Base-by-base conservation (phyloP, 2,329 filamentous ascomycete species). In the Arthrobotrys sinensis region DNA sequence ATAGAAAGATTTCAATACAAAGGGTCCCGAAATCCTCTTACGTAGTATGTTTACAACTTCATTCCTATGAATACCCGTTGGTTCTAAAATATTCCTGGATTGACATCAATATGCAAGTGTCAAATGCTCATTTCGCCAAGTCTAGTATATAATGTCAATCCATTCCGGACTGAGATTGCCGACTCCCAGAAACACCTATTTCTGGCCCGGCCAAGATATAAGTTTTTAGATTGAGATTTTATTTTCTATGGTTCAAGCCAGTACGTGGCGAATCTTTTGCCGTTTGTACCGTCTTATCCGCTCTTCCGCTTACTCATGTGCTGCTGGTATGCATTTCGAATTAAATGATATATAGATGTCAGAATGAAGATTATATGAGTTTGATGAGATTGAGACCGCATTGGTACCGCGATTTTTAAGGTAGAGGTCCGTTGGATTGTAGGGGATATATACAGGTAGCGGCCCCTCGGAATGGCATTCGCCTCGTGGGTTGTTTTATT, bases 171-270 rank as follows among this genome's bases (percentile, higher is more conserved):
- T 10, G 34, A 38, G 32, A 38, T 57, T 36, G 19, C 32, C 19
- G 8, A 40, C 28, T 57, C 8, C 34, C 8, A 36, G 32, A 36
- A 11, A 57, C 11, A 38, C 10, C 52, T 14, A 14, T 38, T 16
- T n/a, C 32, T 38, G 16, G 16, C n/a, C 24, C 19, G 7, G 52
- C 55, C 36, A 43, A 60, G 36, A 19, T 43, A 43, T 28, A 36
- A 60, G 36, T 38, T 53, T 50, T 57, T 57, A 57, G 14, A 53
- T n/a, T 16, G 6, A 12, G n/a, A 14, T 19, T 57, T 19, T 57
- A 21, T 57, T n/a, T n/a, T 38, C 6, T 57, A 12, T 21, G 52
- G 8, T 57, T 21, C 12, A 5, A 14, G 11, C 3, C 16, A 16
- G 28, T 24, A 24, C 28, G n/a, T 53, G 50, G n/a, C 3, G 46